Evolutionary conservation across 768 basidiomycete species (phyloP), one percentile per base, ranked within the genome.

Genomic region (Boletus subparvulus): DNA sequence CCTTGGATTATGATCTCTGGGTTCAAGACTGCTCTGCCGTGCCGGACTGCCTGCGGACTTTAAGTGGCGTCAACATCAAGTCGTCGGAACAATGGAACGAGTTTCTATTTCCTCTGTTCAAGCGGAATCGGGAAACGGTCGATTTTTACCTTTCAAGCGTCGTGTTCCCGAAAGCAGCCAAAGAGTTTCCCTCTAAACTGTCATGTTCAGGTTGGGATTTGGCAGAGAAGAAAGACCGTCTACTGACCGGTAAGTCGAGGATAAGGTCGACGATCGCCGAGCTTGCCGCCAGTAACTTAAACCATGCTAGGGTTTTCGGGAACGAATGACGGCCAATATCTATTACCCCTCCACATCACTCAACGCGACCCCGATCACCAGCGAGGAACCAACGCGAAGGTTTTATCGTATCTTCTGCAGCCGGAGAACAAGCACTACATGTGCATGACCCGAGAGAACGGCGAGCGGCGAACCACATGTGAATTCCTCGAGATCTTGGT

Each of bases 311-410:
- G 75, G 10, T 76, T 76, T 55, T 77, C 75, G 24, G 75, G 77
- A 0, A 76, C 75, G 3, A 77, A 76, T 9, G 75, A 77, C 36
- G 65, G 67, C 1, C 72, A 66, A 24, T 80, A 82, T 55, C 62
- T 68, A 6, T 52, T 77, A 14, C 77, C 77, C 0, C 56, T 67
- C 2, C 66, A 74, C 8, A 75, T 77, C 10, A 46, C 53, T 3
- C 73, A 74, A 46, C 61, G 47, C 9, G 74, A 73, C 43, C 59
- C 62, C 0, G 54, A 57, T 17, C 64, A 63, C 42, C 72, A 73
- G 35, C 64, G 53, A 6, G 67, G 73, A 33, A 83, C 82, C 4
- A 83, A 82, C 45, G 83, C 83, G 0, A 71, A 68, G 62, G 61
- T 67, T 52, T 52, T 74, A 10, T 52, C 64, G 0, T 68, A 72